A percentile compares a stretch with the other conserved stretches of the same genome.
These are phyloP conservation scores for Naegleria gruberi DNA, from an alignment of 208 protist species.

Conservation along the genomic window DNA sequence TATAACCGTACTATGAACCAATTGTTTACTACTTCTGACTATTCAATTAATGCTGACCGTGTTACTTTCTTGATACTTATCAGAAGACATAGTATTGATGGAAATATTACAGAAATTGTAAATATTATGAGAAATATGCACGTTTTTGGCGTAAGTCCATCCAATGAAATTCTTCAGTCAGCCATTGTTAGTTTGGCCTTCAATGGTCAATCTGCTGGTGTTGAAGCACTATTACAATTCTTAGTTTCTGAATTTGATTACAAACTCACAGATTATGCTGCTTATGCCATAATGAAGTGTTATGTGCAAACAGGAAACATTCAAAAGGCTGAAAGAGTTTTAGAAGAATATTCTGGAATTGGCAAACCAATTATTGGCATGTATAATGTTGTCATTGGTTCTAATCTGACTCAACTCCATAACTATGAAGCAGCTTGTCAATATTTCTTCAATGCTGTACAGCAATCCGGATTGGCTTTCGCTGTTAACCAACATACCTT, in stretches of 20 bases:
- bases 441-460: background rate
- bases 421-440: background rate
- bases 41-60: background rate
- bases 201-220: background rate
- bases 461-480: background rate
- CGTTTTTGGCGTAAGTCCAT: background rate
- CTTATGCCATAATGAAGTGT: background rate
- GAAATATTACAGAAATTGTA: background rate
- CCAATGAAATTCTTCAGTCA: background rate
- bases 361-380: background rate
- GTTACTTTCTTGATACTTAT: background rate
- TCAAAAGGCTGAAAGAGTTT: background rate
- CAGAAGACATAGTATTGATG: background rate
- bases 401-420: background rate
- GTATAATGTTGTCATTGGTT: background rate
- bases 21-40: background rate
- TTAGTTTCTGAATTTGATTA: background rate
- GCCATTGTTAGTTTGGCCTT: background rate
- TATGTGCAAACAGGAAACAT: background rate
- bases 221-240: background rate
- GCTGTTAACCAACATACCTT: background rate
- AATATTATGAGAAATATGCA: background rate
- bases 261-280: background rate
- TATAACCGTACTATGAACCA: background rate
- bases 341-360: background rate